Conservation (phyloP, 768 basidiomycete species). For the Daedaleopsis nitida region DNA sequence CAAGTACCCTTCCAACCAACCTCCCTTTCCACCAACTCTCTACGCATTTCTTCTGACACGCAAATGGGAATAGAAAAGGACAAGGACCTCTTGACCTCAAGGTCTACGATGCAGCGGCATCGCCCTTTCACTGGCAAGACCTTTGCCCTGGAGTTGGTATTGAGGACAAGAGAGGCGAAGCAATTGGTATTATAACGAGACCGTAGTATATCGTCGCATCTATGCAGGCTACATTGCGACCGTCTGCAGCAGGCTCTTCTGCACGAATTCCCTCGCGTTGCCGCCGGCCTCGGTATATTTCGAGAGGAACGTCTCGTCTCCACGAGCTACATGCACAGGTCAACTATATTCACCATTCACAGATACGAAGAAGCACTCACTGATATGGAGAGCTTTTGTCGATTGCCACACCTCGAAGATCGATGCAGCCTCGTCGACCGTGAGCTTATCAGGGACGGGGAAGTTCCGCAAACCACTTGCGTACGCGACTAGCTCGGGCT, state of each 20-base stretch:
- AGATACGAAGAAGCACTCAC: slow-evolving; percentile 8
- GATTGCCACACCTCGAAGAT: slow-evolving; percentile 79
- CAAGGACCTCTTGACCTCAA: too few relatives aligned
- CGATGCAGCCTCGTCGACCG: slow-evolving; percentile 66
- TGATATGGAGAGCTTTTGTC: slow-evolving; percentile 52
- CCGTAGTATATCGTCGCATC: background rate
- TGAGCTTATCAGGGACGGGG: slow-evolving; percentile 58
- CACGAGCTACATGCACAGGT: slow-evolving; percentile 32
- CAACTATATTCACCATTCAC: background rate
- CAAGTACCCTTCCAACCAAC: too few relatives aligned
- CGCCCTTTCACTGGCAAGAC: too few relatives aligned
- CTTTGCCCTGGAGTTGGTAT: too few relatives aligned
- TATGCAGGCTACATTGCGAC: slow-evolving; percentile 5
- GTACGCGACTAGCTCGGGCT: slow-evolving; percentile 50
- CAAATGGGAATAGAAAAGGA: background rate
- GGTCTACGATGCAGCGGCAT: too few relatives aligned
- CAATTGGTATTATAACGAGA: background rate
- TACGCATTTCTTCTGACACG: too few relatives aligned
- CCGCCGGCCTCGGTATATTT: slow-evolving; percentile 80
- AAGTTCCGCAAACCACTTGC: slow-evolving; percentile 54
- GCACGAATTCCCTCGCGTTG: slow-evolving; percentile 77
- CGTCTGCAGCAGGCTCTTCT: slow-evolving; percentile 32
- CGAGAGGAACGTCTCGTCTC: slow-evolving; percentile 75
- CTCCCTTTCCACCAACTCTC: background rate
- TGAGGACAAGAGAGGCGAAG: background rate